phyloP scores from a whole-genome alignment of 2,329 filamentous ascomycete species.

The Claviceps paspali region DNA sequence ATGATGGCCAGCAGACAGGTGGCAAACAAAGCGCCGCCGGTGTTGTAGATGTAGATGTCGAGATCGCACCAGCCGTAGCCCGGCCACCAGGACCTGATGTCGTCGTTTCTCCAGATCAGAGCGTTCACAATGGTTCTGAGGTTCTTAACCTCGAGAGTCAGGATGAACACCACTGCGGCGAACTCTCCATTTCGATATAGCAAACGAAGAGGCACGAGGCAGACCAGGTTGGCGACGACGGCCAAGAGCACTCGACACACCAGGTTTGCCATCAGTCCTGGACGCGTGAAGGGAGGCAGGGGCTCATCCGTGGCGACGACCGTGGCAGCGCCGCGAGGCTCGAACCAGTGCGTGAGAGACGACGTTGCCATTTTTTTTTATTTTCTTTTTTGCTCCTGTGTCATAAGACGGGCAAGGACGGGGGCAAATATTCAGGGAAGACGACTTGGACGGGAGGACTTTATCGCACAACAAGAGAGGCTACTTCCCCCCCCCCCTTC shows the following conservation, averaged over 20 bases:
- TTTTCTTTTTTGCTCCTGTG: too few species aligned
- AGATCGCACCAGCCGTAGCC: conserved; percentile 40
- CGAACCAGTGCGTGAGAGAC: background rate
- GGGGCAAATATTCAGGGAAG: background rate
- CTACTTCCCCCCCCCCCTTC: too few species aligned
- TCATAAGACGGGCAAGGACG: background rate
- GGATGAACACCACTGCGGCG: conserved; percentile 34
- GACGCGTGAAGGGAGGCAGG: conserved; percentile 11
- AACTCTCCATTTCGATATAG: conserved; percentile 39
- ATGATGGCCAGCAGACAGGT: conserved; percentile 40
- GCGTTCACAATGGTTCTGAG: conserved; percentile 33
- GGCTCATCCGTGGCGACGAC: conserved; percentile 3
- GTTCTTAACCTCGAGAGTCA: conserved; percentile 30
- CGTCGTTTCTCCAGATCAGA: conserved; percentile 36
- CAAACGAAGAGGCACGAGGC: conserved; percentile 34
- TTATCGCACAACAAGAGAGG: background rate
- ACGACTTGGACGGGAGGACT: background rate
- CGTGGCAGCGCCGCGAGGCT: background rate
- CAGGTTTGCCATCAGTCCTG: conserved; percentile 28
- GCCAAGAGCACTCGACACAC: conserved; percentile 32
- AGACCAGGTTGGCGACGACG: conserved; percentile 27
- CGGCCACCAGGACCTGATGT: conserved; percentile 33
- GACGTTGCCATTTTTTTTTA: conserved; percentile 3
- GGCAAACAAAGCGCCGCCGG: conserved; percentile 29
- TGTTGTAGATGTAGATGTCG: conserved; percentile 31